Conservation (phyloP, 805 yeast species). For the Cephaloascus fragrans region DNA sequence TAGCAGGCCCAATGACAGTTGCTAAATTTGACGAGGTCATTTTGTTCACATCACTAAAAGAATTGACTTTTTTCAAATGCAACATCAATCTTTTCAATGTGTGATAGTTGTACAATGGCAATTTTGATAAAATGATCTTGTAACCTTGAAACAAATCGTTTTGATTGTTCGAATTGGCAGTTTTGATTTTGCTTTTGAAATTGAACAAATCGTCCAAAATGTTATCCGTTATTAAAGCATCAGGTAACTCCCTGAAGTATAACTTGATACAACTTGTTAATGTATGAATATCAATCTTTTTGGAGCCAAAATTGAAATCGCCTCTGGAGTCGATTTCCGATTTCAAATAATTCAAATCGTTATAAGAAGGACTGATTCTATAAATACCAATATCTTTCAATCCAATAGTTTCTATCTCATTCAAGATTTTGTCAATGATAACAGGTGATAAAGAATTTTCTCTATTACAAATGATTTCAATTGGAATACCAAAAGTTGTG, state of each 20-base stretch:
- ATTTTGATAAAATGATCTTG: constrained; percentile 11
- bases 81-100: constrained; percentile 56
- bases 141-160: constrained; percentile 14
- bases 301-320: constrained; percentile 31
- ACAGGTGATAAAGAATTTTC: constrained; percentile 56
- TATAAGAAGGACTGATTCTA: constrained; percentile 51
- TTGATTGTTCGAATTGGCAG: background rate
- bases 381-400: constrained; percentile 86
- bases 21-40: constrained; percentile 89
- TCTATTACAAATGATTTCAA: constrained; percentile 63
- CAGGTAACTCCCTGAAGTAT: constrained; percentile 79
- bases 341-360: constrained; percentile 33
- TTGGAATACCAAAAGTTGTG: constrained; percentile 78
- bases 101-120: constrained; percentile 62
- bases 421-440: constrained; percentile 55
- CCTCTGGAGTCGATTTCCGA: constrained; percentile 36
- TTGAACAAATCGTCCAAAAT: constrained; percentile 49
- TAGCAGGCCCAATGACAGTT: constrained; percentile 69
- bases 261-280: constrained; percentile 83
- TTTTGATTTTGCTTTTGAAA: constrained; percentile 13
- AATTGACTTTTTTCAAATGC: constrained; percentile 64
- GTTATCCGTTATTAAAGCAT: constrained; percentile 62
- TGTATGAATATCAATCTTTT: constrained; percentile 66
- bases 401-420: constrained; percentile 79
- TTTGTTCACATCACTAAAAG: constrained; percentile 57